phyloP scores from a whole-genome alignment of 2,329 filamentous ascomycete species.

The Aspergillus candidus region DNA sequence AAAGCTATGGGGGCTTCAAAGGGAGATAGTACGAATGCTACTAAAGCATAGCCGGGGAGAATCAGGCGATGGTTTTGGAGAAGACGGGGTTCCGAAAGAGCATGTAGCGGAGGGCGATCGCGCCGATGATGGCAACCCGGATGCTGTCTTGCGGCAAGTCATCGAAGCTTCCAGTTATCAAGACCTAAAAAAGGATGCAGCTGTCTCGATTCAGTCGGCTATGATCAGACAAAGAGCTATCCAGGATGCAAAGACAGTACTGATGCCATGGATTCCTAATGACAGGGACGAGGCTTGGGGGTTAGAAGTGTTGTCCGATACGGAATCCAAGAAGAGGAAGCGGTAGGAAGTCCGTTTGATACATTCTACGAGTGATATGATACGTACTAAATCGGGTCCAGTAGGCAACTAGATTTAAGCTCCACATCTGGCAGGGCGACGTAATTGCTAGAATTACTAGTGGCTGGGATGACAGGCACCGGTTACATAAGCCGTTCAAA shows the following conservation, averaged over 20 bases:
- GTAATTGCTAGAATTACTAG: too few relatives aligned
- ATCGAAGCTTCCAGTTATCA: conserved; percentile 22
- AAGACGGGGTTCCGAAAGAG: too few relatives aligned
- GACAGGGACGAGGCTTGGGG: conserved; percentile 34
- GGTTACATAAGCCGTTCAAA: too few relatives aligned
- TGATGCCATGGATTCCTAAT: conserved; percentile 35
- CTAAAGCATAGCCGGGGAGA: too few relatives aligned
- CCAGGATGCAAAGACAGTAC: conserved; percentile 25
- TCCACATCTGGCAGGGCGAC: too few relatives aligned
- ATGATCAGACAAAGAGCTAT: conserved; percentile 23
- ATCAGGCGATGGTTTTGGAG: too few relatives aligned
- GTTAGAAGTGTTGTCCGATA: conserved; percentile 26
- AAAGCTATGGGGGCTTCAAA: conserved; percentile 31
- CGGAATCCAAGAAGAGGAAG: conserved; percentile 21
- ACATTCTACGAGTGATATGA: background rate
- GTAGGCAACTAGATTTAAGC: background rate
- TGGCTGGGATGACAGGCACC: too few relatives aligned
- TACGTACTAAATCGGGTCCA: too few relatives aligned
- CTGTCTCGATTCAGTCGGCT: conserved; percentile 5
- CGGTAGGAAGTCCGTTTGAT: conserved; percentile 3
- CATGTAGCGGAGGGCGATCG: background rate
- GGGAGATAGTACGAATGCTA: conserved; percentile 14
- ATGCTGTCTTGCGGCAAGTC: background rate
- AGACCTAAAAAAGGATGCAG: conserved; percentile 22
- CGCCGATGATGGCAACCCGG: too few relatives aligned